Base-by-base conservation (phyloP, 805 yeast species). In the Nakazawaea laoshanensis region DNA sequence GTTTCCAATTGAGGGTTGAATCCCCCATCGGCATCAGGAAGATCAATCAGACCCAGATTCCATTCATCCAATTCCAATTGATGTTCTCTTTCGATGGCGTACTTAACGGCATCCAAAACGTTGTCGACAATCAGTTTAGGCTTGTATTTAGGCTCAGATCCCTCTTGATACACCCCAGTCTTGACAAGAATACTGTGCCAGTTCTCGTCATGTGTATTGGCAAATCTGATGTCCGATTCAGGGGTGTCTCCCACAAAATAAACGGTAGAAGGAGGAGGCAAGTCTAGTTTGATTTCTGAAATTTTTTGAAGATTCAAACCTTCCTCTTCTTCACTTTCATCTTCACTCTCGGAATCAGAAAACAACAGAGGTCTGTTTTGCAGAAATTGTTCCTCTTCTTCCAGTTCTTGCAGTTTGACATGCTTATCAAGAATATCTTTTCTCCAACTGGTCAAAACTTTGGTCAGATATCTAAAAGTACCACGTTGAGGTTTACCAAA, bases 181-280 rank as follows among this genome's bases (percentile, higher is more conserved):
- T 83, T 79, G 24, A 83, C 94, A 48, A 83, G 64, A 38, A 84
- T 83, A 18, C 94, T 82, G 57, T 69, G 76, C 94, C 94, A 83
- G 19, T 86, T 74, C 39, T 73, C 73, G 51, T 83, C 92, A 56
- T 82, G 89, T 13, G 87, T 77, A 60, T 83, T 83, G 34, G 94
- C 94, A 59, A 84, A 84, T 54, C 92, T 65, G 42, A 83, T 83
- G 54, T 83, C 94, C 5, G 88, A 78, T 58, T 83, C 94, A 13
- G 94, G 94, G 10, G 94, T 83, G 50, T 83, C 94, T 47, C 94
- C 94, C 32, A 83, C 92, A 58, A 83, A 84, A 54, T 83, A 83
- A 11, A 84, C 94, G 0, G 92, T 82, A 4, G 85, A 77, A 3
- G 92, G 86, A 4, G 88, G 88, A 5, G 92, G 92, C 42, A 83